These are phyloP conservation scores for Coemansia sp. DNA, from an alignment of 192 early-diverging fungal genomes.

Conservation along the genomic window DNA sequence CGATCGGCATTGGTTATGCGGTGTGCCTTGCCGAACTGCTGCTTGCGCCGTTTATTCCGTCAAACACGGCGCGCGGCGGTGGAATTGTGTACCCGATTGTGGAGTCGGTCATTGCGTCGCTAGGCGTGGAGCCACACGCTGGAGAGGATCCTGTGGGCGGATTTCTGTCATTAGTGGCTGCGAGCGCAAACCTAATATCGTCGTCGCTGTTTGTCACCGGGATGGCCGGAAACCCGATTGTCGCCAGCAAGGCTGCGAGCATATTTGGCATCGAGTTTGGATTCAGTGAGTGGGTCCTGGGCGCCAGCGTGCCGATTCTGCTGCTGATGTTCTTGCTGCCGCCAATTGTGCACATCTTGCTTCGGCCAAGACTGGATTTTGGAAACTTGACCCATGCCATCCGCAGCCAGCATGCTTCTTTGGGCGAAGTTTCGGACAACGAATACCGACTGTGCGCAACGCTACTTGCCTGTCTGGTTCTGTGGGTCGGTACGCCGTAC, in stretches of 20 bases:
- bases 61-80: constrained; percentile 72
- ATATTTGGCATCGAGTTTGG: constrained; percentile 64
- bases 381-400: constrained; percentile 20
- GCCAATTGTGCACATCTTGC: constrained; percentile 18
- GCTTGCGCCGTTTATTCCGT: constrained; percentile 67
- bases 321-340: constrained; percentile 34
- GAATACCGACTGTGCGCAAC: constrained; percentile 54
- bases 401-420: constrained; percentile 8
- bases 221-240: constrained; percentile 71
- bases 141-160: constrained; percentile 47
- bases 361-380: constrained; percentile 34
- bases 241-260: constrained; percentile 55
- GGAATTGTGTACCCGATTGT: constrained; percentile 76
- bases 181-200: constrained; percentile 66
- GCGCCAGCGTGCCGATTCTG: constrained; percentile 53
- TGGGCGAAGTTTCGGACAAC: constrained; percentile 20
- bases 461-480: constrained; percentile 51
- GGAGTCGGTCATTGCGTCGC: constrained; percentile 55
- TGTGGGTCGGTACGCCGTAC: constrained; percentile 61
- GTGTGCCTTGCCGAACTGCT: constrained; percentile 54
- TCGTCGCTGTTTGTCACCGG: constrained; percentile 73
- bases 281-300: constrained; percentile 61
- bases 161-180: constrained; percentile 60
- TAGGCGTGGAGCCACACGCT: constrained; percentile 38
- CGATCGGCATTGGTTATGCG: constrained; percentile 58